A percentile compares a stretch with the other conserved stretches of the same genome.
These are phyloP conservation scores for Solanum tarijense DNA, from an alignment of 257 asterid species.

Conservation along the genomic window DNA sequence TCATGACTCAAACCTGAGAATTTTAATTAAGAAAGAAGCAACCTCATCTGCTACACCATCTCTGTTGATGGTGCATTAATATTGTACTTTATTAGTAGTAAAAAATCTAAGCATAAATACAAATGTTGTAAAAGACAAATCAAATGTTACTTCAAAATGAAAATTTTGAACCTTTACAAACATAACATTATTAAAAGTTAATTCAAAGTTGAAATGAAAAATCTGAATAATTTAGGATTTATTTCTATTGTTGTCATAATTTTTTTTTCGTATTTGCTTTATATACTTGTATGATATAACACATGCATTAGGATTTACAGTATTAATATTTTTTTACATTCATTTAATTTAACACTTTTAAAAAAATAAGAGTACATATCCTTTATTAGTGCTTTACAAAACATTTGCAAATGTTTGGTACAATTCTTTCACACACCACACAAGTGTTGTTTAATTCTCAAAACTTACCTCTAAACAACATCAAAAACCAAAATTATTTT, in stretches of 20 bases:
- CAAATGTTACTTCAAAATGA: not conserved
- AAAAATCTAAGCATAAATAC: not conserved
- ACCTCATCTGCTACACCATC: fast-evolving
- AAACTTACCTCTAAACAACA: not conserved
- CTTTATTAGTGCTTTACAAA: not conserved
- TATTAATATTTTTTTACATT: not conserved
- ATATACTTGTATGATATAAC: not conserved
- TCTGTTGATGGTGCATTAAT: not conserved
- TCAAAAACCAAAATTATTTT: not conserved
- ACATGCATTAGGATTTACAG: not conserved
- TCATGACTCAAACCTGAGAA: fast-evolving
- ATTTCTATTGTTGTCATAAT: not conserved
- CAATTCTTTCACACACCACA: not conserved
- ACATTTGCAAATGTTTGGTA: not conserved
- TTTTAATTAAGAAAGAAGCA: too few relatives aligned
- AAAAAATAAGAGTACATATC: not conserved
- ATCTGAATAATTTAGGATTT: not conserved
- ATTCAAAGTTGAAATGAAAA: not conserved
- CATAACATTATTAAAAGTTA: not conserved
- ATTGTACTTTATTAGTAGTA: not conserved
- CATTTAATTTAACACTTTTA: not conserved
- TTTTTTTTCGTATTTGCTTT: not conserved
- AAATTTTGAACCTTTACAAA: not conserved
- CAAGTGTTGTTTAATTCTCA: not conserved
- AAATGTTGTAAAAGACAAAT: not conserved